Evolutionary conservation across 2,329 filamentous ascomycete species (phyloP).

Genomic region (Pseudogymnoascus sp.): DNA sequence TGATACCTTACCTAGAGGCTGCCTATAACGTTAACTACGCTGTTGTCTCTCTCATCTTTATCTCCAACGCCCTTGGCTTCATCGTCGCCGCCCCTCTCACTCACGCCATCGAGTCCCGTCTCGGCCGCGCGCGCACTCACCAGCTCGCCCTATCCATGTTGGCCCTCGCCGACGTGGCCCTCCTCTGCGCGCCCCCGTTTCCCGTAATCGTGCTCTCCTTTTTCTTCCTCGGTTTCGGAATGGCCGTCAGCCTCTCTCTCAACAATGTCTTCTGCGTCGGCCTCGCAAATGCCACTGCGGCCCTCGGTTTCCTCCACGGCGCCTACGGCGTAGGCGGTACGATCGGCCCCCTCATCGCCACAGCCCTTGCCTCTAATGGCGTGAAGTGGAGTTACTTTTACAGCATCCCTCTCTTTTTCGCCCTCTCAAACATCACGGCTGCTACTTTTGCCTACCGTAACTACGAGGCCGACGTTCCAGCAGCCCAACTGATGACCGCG

Average conservation of each 20-base stretch:
- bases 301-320: constrained; percentile 58
- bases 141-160: constrained; percentile 51
- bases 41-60: constrained; percentile 72
- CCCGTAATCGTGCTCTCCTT: constrained; percentile 58
- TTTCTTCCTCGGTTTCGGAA: constrained; percentile 56
- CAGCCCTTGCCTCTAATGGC: constrained; percentile 55
- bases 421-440: constrained; percentile 47
- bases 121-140: constrained; percentile 59
- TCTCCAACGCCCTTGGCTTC: constrained; percentile 69
- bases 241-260: constrained; percentile 48
- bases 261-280: constrained; percentile 52
- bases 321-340: constrained; percentile 58
- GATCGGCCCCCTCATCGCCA: constrained; percentile 65
- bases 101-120: constrained; percentile 51
- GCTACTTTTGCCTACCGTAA: constrained; percentile 60
- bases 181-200: constrained; percentile 63
- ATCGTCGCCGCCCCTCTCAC: constrained; percentile 61
- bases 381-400: constrained; percentile 67
- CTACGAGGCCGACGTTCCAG: constrained; percentile 54
- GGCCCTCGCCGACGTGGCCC: constrained; percentile 52
- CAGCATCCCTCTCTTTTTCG: constrained; percentile 52
- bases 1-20: constrained; percentile 73
- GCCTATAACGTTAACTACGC: constrained; percentile 70
- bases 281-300: constrained; percentile 44
- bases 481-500: constrained; percentile 33